Evolutionary conservation across 2,329 filamentous ascomycete species (phyloP), one percentile per base, ranked within the genome.

Genomic region (Ophiosphaerella herpotricha): DNA sequence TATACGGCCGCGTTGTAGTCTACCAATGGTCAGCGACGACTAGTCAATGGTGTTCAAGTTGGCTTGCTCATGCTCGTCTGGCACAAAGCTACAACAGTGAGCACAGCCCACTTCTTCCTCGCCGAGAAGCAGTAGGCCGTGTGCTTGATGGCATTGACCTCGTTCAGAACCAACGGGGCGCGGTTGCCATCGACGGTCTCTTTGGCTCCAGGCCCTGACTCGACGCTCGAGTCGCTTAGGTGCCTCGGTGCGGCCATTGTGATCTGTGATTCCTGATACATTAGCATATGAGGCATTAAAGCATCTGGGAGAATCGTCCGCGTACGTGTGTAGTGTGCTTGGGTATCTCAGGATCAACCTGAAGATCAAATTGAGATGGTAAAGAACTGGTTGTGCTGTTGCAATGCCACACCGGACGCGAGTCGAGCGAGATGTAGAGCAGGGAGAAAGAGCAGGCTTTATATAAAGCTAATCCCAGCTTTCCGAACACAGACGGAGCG

Each of bases 1-100:
- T 81, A 83, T 9, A 83, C 72, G 9, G 77, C 79, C 0, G 81
- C 78, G 64, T 83, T 83, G 68, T 81, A 79, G 58, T 83, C 55
- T 58, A 34, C 0, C 80, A 43, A 2, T 13, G n/a, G 26, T 54
- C 32, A 54, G 5, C 72, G 78, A 36, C 75, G 18, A 66, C 31
- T 75, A 56, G 13, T 46, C 0, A 67, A 57, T 31, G 79, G 70
- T 16, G 76, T 63, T 1, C 63, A 71, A 42, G 72, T 12, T 26
- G 14, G 14, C n/a, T 52, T 76, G 82, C 59, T 62, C 46, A 81
- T 72, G 13, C 77, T 77, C 2, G 80, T 77, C 58, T 83, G 81
- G 11, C 82, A 78, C 13, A 78, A 63, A 50, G 81, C 81, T 54
- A 83, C 79, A 61, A 81, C 72, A 7, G 70, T 74, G 26, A 84